Evolutionary conservation across 495 filamentous ascomycete species (phyloP).

Genomic region (Hyaloscypha finlandica): DNA sequence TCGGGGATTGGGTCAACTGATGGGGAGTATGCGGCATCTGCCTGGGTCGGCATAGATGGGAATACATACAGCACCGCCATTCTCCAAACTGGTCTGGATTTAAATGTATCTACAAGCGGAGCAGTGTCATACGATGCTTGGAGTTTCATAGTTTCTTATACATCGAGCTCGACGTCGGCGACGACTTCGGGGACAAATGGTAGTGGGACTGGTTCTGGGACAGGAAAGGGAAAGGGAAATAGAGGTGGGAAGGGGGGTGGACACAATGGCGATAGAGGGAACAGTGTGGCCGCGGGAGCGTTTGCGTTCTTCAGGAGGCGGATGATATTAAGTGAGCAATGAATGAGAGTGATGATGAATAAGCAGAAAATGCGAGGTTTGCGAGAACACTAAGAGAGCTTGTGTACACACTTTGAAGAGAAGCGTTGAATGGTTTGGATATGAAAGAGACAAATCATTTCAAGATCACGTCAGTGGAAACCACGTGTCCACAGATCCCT

Average conservation of each 20-base stretch:
- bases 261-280: background rate
- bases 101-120: slow-evolving; percentile 41
- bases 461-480: no score
- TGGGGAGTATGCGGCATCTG: slow-evolving; percentile 42
- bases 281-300: background rate
- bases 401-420: background rate
- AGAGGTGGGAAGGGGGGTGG: background rate
- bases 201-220: background rate
- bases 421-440: no score
- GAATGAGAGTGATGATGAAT: background rate
- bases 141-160: slow-evolving; percentile 25
- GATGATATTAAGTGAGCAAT: background rate
- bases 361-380: background rate
- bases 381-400: background rate
- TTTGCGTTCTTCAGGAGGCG: background rate
- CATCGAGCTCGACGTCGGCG: background rate
- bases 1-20: slow-evolving; percentile 11
- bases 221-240: background rate
- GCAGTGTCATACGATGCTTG: slow-evolving; percentile 57
- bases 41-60: slow-evolving; percentile 66
- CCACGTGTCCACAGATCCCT: no score
- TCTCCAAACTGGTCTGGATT: slow-evolving; percentile 62
- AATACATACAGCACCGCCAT: slow-evolving; percentile 57
- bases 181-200: background rate
- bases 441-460: no score